phyloP scores from a whole-genome alignment of 306 rosid species.

The Rosa persica region DNA sequence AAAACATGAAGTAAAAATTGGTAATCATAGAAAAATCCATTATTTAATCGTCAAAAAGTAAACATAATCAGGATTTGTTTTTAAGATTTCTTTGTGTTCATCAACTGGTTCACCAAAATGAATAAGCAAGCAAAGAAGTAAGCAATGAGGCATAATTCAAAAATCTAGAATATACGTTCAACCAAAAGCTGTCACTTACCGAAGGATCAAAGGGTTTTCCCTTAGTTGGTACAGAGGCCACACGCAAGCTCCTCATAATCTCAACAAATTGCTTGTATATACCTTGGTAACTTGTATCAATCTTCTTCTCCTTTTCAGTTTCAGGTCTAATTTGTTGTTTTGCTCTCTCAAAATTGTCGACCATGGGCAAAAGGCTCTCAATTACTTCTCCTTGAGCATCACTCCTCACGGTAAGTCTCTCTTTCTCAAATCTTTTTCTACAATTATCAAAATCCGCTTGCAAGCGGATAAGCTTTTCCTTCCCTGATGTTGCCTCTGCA shows the following conservation, averaged over 20 bases:
- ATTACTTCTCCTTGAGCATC: slow-evolving; percentile 67
- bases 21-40: not conserved
- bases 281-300: slow-evolving; percentile 84
- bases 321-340: slow-evolving; percentile 61
- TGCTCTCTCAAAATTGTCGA: slow-evolving; percentile 82
- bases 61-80: not conserved
- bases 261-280: slow-evolving; percentile 95
- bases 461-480: slow-evolving; percentile 61
- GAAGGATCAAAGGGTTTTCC: slow-evolving; percentile 90
- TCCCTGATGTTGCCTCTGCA: slow-evolving; percentile 59
- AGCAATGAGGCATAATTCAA: slow-evolving; percentile 17
- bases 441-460: slow-evolving; percentile 97
- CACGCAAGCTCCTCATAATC: slow-evolving; percentile 65
- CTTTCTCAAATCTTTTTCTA: slow-evolving; percentile 76
- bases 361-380: slow-evolving; percentile 76
- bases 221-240: slow-evolving; percentile 66
- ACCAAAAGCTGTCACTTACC: slow-evolving; percentile 45
- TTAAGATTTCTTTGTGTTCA: not conserved
- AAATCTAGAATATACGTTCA: slow-evolving; percentile 4
- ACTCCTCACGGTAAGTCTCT: slow-evolving; percentile 44
- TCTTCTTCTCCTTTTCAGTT: slow-evolving; percentile 77
- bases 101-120: not conserved
- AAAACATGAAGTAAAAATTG: not conserved
- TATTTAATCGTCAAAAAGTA: not conserved
- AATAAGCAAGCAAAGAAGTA: not conserved